Conservation (phyloP, 1,139 yeast genomes). For the Oligophagozyma castellii region DNA sequence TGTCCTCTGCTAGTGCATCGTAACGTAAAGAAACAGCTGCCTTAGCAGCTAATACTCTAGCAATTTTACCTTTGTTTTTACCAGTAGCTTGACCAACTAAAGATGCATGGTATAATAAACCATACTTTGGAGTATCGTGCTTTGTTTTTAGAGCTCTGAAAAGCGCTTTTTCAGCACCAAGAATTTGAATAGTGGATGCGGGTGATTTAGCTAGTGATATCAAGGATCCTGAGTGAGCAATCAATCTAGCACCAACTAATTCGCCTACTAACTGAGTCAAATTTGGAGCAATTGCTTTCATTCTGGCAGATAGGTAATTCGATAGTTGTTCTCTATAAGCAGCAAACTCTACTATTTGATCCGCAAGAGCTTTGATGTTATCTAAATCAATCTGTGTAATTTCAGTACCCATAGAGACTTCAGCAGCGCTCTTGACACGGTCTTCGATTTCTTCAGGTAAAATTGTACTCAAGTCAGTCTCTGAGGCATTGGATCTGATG, state of each 20-base stretch:
- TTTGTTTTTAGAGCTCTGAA: conserved; percentile 97
- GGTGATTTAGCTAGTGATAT: conserved; percentile 94
- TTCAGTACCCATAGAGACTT: conserved; percentile 97
- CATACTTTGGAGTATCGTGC: conserved; percentile 97
- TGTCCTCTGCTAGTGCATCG: conserved; percentile 93
- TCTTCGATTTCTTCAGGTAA: conserved; percentile 88
- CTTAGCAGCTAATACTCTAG: conserved; percentile 97
- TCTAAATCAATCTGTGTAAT: conserved; percentile 78
- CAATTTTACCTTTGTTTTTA: conserved; percentile 96
- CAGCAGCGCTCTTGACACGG: conserved; percentile 82
- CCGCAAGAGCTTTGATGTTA: conserved; percentile 81
- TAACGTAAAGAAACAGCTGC: conserved; percentile 94
- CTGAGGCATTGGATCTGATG: conserved; percentile 78
- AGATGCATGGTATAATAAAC: conserved; percentile 92
- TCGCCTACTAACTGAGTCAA: conserved; percentile 93
- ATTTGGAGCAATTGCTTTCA: conserved; percentile 98
- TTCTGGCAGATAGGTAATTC: conserved; percentile 78
- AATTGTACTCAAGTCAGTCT: conserved; percentile 79
- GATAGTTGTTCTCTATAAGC: conserved; percentile 90
- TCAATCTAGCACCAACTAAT: conserved; percentile 94
- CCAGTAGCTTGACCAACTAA: conserved; percentile 96
- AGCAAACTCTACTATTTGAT: conserved; percentile 86
- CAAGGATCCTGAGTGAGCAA: conserved; percentile 94
- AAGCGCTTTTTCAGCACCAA: conserved; percentile 98
- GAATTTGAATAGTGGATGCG: conserved; percentile 95